Conservation (phyloP, 2,329 filamentous ascomycete species). For the Talaromyces sp. region DNA sequence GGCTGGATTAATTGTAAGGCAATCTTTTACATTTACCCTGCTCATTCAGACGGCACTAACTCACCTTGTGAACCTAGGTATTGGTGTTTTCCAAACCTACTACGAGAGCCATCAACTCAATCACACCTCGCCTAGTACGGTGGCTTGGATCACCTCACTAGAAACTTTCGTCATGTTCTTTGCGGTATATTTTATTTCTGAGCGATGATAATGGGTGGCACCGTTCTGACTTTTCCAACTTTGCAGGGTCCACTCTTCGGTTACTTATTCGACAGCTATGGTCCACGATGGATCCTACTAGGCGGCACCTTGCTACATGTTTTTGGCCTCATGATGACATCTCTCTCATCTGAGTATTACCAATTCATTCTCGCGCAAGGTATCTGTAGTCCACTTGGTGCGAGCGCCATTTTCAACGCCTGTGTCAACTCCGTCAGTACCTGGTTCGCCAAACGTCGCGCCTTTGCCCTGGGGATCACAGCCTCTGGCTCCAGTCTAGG, state of each 20-base stretch:
- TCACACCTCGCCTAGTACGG: slow-evolving; percentile 55
- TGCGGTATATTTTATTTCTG: slow-evolving; percentile 11
- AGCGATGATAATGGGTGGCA: background rate
- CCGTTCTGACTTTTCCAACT: background rate
- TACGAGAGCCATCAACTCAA: slow-evolving; percentile 56
- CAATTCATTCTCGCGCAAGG: slow-evolving; percentile 61
- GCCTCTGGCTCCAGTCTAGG: slow-evolving; percentile 59
- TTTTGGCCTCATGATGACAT: slow-evolving; percentile 63
- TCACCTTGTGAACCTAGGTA: slow-evolving; percentile 18
- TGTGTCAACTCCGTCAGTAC: slow-evolving; percentile 41
- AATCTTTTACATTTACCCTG: background rate
- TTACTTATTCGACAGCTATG: slow-evolving; percentile 64
- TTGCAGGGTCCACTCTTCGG: slow-evolving; percentile 62
- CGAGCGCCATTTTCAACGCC: slow-evolving; percentile 54
- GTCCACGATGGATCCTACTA: slow-evolving; percentile 58
- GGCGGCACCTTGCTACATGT: slow-evolving; percentile 58
- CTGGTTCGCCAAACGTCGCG: slow-evolving; percentile 59
- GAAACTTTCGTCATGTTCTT: slow-evolving; percentile 32
- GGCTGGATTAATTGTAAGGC: slow-evolving; percentile 54
- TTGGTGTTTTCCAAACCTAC: slow-evolving; percentile 53
- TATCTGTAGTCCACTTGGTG: slow-evolving; percentile 56
- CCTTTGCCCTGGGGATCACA: slow-evolving; percentile 57
- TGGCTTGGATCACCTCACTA: slow-evolving; percentile 66
- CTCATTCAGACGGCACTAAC: background rate
- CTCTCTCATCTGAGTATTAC: slow-evolving; percentile 57